phyloP scores from a whole-genome alignment of 2,329 filamentous ascomycete genomes.

The Phialocephala subalpina region DNA sequence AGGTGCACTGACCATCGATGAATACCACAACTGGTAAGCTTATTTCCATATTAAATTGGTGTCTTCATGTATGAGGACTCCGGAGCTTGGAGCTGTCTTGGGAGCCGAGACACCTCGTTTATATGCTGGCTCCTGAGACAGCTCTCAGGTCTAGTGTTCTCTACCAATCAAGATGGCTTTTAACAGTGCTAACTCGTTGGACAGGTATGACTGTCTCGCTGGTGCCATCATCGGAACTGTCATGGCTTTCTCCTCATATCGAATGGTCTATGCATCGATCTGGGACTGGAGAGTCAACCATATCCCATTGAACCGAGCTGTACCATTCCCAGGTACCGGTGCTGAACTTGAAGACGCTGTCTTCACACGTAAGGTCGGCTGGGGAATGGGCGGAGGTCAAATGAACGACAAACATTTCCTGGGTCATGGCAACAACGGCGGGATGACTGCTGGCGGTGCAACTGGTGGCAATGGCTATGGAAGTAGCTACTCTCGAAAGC shows the following conservation, averaged over 20 bases:
- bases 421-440: constrained; percentile 17
- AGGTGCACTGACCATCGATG: constrained; percentile 74
- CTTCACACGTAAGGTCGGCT: constrained; percentile 67
- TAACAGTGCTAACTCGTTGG: too few relatives aligned
- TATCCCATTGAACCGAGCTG: constrained; percentile 67
- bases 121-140: too few relatives aligned
- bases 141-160: too few relatives aligned
- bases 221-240: constrained; percentile 71
- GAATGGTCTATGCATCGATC: constrained; percentile 72
- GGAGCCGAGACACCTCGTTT: too few relatives aligned
- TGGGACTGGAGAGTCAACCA: constrained; percentile 76
- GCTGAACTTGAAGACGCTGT: constrained; percentile 60
- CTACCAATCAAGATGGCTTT: too few relatives aligned
- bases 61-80: too few relatives aligned
- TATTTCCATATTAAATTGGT: too few relatives aligned
- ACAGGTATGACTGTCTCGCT: constrained; percentile 71
- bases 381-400: constrained; percentile 52
- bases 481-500: constrained; percentile 19
- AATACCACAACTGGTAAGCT: constrained; percentile 83
- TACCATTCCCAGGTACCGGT: constrained; percentile 55
- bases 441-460: neutral
- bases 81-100: too few relatives aligned
- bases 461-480: constrained; percentile 5
- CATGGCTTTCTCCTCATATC: constrained; percentile 70
- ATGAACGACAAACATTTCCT: neutral